These are phyloP conservation scores for Penicillium herquei DNA, from an alignment of 495 filamentous ascomycete species.

Conservation along the genomic window DNA sequence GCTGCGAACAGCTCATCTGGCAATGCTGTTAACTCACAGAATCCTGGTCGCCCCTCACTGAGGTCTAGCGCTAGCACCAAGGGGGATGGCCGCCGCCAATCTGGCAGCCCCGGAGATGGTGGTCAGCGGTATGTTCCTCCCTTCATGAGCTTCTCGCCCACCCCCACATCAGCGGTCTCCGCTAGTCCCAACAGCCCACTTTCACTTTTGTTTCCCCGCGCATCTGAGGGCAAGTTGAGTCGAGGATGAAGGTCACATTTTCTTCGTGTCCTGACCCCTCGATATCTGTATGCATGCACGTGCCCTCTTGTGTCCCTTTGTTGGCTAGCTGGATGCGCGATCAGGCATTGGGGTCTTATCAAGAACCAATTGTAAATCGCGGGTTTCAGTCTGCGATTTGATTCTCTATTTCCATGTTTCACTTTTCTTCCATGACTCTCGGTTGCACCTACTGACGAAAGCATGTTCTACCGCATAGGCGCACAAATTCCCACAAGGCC, in stretches of 20 bases:
- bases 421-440: constrained; percentile 8
- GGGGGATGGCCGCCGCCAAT: constrained; percentile 56
- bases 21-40: constrained; percentile 41
- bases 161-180: neutral
- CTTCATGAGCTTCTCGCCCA: constrained; percentile 8
- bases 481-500: constrained; percentile 56
- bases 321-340: constrained; percentile 11
- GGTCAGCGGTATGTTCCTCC: constrained; percentile 50
- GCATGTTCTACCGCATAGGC: constrained; percentile 35
- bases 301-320: constrained; percentile 5
- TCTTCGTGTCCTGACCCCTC: constrained; percentile 3
- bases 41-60: constrained; percentile 44
- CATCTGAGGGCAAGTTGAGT: neutral
- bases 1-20: constrained; percentile 48
- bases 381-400: constrained; percentile 7
- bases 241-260: neutral
- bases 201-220: neutral
- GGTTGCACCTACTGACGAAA: constrained; percentile 17
- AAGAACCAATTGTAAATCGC: constrained; percentile 19
- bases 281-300: constrained; percentile 15
- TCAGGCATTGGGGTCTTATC: constrained; percentile 16
- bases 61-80: constrained; percentile 53
- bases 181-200: neutral
- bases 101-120: constrained; percentile 54
- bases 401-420: neutral